These are phyloP conservation scores for Sclerotinia sclerotiorum DNA, from an alignment of 2,329 filamentous ascomycete genomes.

Conservation along the genomic window DNA sequence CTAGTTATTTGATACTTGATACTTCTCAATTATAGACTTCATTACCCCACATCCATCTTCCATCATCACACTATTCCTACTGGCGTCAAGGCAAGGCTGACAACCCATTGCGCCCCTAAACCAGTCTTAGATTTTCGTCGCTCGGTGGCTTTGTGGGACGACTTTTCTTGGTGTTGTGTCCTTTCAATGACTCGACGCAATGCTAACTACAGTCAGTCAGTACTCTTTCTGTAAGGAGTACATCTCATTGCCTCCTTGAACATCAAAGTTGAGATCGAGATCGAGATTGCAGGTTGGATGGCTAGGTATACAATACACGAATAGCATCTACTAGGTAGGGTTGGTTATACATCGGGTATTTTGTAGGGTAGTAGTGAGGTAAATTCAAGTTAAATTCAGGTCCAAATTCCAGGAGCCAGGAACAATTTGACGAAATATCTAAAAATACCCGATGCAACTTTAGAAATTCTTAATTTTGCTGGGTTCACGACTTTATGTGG, in stretches of 20 bases:
- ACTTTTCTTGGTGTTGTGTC: background rate
- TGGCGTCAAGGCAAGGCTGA: conserved; percentile 23
- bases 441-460: conserved; percentile 5
- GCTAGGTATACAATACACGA: background rate
- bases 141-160: conserved; percentile 19
- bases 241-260: background rate
- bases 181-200: background rate
- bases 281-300: background rate
- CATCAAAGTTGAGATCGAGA: no score
- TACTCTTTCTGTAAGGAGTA: background rate
- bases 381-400: background rate
- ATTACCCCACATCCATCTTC: conserved; percentile 1
- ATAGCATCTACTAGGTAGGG: background rate
- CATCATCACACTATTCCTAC: background rate
- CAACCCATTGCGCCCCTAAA: conserved; percentile 13
- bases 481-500: background rate
- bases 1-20: background rate
- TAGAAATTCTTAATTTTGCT: background rate
- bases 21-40: background rate
- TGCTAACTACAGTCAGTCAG: no score
- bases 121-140: background rate
- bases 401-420: conserved; percentile 9
- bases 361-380: background rate
- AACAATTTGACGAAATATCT: background rate
- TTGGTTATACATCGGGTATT: no score